phyloP scores from a whole-genome alignment of 2,329 filamentous ascomycete species.

The Podosphaera xanthii region DNA sequence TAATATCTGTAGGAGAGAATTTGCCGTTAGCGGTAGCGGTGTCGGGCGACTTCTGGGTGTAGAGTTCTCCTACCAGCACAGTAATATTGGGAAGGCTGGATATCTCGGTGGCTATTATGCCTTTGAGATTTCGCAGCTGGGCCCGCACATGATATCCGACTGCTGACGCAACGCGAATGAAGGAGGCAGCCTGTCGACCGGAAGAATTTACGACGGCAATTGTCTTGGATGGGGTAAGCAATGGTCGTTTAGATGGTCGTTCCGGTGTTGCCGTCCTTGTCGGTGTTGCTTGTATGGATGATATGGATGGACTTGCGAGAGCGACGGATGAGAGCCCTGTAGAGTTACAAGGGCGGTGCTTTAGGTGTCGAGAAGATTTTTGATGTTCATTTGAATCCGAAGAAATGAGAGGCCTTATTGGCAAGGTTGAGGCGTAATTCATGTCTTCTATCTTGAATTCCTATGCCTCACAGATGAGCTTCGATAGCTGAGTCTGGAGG shows the following conservation, averaged over 20 bases:
- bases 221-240: slow-evolving; percentile 23
- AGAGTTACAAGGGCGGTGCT: slow-evolving; percentile 1
- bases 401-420: neutral
- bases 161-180: slow-evolving; percentile 82
- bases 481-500: no score
- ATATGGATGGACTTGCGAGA: neutral
- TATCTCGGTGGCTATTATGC: slow-evolving; percentile 73
- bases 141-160: slow-evolving; percentile 85
- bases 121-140: slow-evolving; percentile 70
- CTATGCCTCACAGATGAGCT: no score
- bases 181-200: slow-evolving; percentile 82
- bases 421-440: neutral
- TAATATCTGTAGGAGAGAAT: slow-evolving; percentile 45
- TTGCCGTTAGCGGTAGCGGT: slow-evolving; percentile 31
- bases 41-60: slow-evolving; percentile 26
- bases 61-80: slow-evolving; percentile 40
- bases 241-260: slow-evolving; percentile 15
- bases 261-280: slow-evolving; percentile 3
- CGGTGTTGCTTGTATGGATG: neutral
- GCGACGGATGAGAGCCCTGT: neutral
- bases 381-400: neutral
- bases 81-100: slow-evolving; percentile 54
- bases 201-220: slow-evolving; percentile 91
- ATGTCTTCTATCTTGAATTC: neutral
- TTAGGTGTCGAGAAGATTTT: slow-evolving; percentile 2